phyloP scores from a whole-genome alignment of 2,329 filamentous ascomycete genomes.

The Aureobasidium musti region DNA sequence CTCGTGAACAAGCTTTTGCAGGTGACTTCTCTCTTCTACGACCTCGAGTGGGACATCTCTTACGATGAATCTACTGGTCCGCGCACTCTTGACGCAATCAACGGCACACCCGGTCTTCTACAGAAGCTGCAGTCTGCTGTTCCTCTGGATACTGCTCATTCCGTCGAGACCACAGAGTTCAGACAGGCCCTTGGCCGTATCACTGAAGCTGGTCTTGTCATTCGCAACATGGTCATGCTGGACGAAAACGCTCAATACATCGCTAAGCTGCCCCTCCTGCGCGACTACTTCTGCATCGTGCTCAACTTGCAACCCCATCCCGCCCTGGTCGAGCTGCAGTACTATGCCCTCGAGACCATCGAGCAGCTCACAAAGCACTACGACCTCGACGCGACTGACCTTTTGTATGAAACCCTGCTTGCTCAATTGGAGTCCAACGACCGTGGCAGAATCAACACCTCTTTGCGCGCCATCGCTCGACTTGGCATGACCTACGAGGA shows the following conservation, averaged over 20 bases:
- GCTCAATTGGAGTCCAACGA: conserved; percentile 60
- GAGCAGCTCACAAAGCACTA: conserved; percentile 87
- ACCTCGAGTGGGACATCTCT: conserved; percentile 76
- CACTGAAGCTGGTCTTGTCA: conserved; percentile 81
- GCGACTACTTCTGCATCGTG: conserved; percentile 80
- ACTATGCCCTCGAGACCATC: conserved; percentile 86
- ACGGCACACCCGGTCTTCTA: conserved; percentile 70
- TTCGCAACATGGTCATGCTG: conserved; percentile 95
- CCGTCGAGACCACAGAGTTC: conserved; percentile 70
- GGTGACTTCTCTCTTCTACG: conserved; percentile 75
- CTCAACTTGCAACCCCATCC: conserved; percentile 74
- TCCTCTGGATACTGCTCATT: conserved; percentile 62
- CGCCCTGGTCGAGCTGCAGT: conserved; percentile 77
- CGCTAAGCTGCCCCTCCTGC: conserved; percentile 70
- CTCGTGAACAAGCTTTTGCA: conserved; percentile 82
- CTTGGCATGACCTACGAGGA: conserved; percentile 85
- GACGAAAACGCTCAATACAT: conserved; percentile 84
- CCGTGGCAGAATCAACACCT: conserved; percentile 76
- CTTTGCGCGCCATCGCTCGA: conserved; percentile 77
- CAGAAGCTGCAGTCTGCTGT: conserved; percentile 67
- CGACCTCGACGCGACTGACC: conserved; percentile 68
- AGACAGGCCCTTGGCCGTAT: conserved; percentile 71
- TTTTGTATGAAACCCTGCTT: conserved; percentile 75
- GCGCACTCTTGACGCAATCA: conserved; percentile 63
- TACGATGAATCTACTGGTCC: conserved; percentile 55